Conservation (phyloP, 2,329 filamentous ascomycete species). For the Diaporthe velutina region DNA sequence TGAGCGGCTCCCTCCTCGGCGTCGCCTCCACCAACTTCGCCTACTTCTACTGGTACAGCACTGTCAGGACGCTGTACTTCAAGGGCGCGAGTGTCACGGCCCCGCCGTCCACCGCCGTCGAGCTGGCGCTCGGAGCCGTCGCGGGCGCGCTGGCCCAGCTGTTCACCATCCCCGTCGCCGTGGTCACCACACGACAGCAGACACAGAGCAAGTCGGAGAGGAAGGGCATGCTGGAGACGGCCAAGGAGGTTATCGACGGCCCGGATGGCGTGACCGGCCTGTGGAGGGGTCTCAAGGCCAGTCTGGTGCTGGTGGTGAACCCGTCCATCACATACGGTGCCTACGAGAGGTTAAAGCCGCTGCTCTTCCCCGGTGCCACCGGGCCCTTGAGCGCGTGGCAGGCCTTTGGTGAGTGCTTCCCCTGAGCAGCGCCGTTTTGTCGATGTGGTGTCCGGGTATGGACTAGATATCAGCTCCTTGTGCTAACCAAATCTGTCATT, state of each 20-base stretch:
- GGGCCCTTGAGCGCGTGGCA: conserved; percentile 85
- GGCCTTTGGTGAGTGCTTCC: conserved; percentile 81
- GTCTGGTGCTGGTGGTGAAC: conserved; percentile 94
- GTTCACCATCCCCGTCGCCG: conserved; percentile 96
- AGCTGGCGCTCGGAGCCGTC: conserved; percentile 86
- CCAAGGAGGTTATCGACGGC: conserved; percentile 87
- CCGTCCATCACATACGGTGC: conserved; percentile 98
- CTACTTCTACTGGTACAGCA: conserved; percentile 99
- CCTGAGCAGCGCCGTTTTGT: neutral
- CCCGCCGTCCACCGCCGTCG: conserved; percentile 81
- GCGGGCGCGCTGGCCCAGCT: conserved; percentile 93
- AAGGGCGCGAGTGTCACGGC: conserved; percentile 63
- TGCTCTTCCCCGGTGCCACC: conserved; percentile 79
- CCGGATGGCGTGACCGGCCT: conserved; percentile 91
- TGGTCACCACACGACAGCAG: conserved; percentile 95
- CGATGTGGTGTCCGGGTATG: neutral
- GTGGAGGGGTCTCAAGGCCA: conserved; percentile 96
- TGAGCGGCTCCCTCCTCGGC: conserved; percentile 86
- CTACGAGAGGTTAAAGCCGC: conserved; percentile 87
- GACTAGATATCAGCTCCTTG: too few species aligned
- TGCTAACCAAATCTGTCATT: neutral
- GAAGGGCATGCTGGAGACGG: conserved; percentile 89
- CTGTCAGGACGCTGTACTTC: conserved; percentile 86
- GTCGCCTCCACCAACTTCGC: conserved; percentile 99
- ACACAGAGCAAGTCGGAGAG: conserved; percentile 87